These are phyloP conservation scores for Aspergillus cejpii DNA, from an alignment of 2,329 filamentous ascomycete species.

Conservation along the genomic window DNA sequence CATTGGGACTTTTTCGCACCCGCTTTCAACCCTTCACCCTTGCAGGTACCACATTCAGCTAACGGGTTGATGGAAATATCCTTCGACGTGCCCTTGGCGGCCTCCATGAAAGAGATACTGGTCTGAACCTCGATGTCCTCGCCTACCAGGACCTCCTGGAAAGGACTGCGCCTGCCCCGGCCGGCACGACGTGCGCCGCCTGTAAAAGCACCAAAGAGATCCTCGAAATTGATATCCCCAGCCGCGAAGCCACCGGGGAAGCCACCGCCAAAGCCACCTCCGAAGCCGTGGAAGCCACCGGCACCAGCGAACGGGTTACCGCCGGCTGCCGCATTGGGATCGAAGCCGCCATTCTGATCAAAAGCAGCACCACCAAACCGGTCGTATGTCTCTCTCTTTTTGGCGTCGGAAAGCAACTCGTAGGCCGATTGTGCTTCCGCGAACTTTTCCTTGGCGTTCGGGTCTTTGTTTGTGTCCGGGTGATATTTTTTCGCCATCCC, in stretches of 20 bases:
- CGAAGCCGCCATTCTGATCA: conserved; percentile 64
- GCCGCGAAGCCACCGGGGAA: conserved; percentile 59
- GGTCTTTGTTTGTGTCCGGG: conserved; percentile 95
- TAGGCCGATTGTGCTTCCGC: conserved; percentile 89
- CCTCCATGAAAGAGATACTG: conserved; percentile 91
- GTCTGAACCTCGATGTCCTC: conserved; percentile 94
- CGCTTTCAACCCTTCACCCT: conserved; percentile 74
- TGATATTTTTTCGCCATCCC: conserved; percentile 96
- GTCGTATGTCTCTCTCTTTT: conserved; percentile 90
- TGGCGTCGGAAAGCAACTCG: conserved; percentile 82
- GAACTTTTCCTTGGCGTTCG: conserved; percentile 89
- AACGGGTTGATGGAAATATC: conserved; percentile 81
- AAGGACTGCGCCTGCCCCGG: conserved; percentile 57
- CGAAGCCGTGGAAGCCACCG: conserved; percentile 56
- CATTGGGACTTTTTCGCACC: conserved; percentile 69
- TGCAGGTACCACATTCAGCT: conserved; percentile 72
- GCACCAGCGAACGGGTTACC: conserved; percentile 52
- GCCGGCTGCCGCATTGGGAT: conserved; percentile 57
- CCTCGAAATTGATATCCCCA: conserved; percentile 88
- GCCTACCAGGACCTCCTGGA: conserved; percentile 80
- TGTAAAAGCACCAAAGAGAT: conserved; percentile 84
- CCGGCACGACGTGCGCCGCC: conserved; percentile 50
- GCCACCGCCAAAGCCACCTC: conserved; percentile 49
- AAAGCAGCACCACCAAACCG: conserved; percentile 78
- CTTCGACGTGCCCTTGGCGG: conserved; percentile 82